Percentiles rank a stretch among this genome's conserved stretches.
phyloP scores from a whole-genome alignment of 495 filamentous ascomycete genomes.

The Neurospora sp. region DNA sequence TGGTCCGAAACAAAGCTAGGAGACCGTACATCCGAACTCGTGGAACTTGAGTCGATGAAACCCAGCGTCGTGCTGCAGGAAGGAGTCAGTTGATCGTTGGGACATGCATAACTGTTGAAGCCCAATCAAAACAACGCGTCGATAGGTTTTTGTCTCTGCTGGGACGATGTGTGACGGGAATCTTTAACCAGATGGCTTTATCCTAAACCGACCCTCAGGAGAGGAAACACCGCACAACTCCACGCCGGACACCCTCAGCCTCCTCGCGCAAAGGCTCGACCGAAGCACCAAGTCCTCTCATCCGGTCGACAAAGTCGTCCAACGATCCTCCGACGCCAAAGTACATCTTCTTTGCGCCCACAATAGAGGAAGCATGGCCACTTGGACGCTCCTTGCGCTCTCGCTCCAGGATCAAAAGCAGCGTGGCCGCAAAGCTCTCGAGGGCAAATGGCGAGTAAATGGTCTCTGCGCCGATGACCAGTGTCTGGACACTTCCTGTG shows the following conservation, averaged over 20 bases:
- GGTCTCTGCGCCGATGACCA: slow-evolving; percentile 83
- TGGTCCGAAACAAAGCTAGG: background rate
- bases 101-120: background rate
- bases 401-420: slow-evolving; percentile 52
- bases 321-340: slow-evolving; percentile 94
- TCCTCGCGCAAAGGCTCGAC: slow-evolving; percentile 55
- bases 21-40: background rate
- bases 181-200: background rate
- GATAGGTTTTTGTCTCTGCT: background rate
- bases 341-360: slow-evolving; percentile 89
- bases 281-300: slow-evolving; percentile 43
- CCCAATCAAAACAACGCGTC: background rate
- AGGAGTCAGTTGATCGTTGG: background rate
- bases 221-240: slow-evolving; percentile 38
- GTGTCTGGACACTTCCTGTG: slow-evolving; percentile 17
- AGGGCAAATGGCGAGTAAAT: slow-evolving; percentile 83
- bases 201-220: slow-evolving; percentile 5
- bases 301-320: slow-evolving; percentile 67
- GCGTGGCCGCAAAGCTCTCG: slow-evolving; percentile 58
- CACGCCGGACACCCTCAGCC: slow-evolving; percentile 46
- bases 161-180: background rate
- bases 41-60: background rate
- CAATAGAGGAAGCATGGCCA: slow-evolving; percentile 50
- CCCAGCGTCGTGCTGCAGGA: background rate
- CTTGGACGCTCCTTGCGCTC: slow-evolving; percentile 33